These are phyloP conservation scores for Marchantia polymorpha DNA, from an alignment of 225 moss, liverwort and hornwort genomes.

Conservation along the genomic window DNA sequence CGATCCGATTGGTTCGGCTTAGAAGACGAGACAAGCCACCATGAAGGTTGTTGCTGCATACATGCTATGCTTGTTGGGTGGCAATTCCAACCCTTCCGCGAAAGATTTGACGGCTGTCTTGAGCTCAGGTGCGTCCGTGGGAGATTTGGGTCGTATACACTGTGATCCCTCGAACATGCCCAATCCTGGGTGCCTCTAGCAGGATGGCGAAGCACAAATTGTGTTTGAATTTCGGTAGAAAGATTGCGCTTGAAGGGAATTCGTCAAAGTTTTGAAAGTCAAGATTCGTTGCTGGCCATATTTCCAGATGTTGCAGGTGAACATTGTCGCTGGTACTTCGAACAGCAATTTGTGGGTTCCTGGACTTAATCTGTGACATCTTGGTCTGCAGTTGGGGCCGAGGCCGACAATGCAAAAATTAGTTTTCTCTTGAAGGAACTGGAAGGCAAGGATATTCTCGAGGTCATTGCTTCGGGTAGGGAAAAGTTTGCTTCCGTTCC, in stretches of 20 bases:
- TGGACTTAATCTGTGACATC: background rate
- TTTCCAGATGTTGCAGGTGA: too few relatives aligned
- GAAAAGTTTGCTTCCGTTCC: slow-evolving; percentile 79
- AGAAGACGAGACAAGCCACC: background rate
- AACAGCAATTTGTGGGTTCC: background rate
- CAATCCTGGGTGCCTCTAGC: background rate
- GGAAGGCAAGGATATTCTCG: slow-evolving; percentile 69
- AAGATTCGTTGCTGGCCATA: too few relatives aligned
- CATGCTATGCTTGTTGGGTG: slow-evolving; percentile 71
- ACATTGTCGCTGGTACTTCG: background rate
- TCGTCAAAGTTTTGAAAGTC: too few relatives aligned
- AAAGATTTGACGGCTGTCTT: slow-evolving; percentile 68
- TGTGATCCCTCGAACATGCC: background rate
- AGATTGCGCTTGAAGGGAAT: too few relatives aligned
- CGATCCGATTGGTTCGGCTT: background rate
- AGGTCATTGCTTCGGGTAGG: slow-evolving; percentile 74
- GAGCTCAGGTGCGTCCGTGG: slow-evolving; percentile 39
- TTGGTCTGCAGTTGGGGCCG: slow-evolving; percentile 58
- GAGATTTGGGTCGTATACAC: background rate
- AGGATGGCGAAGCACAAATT: too few relatives aligned
- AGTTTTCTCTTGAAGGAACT: slow-evolving; percentile 54
- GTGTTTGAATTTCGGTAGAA: too few relatives aligned
- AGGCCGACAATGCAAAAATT: slow-evolving; percentile 58
- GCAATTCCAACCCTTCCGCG: slow-evolving; percentile 56
- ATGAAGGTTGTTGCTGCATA: slow-evolving; percentile 95